Evolutionary conservation across 805 yeast genomes (phyloP).

Genomic region (Saccharomycopsis sp.): DNA sequence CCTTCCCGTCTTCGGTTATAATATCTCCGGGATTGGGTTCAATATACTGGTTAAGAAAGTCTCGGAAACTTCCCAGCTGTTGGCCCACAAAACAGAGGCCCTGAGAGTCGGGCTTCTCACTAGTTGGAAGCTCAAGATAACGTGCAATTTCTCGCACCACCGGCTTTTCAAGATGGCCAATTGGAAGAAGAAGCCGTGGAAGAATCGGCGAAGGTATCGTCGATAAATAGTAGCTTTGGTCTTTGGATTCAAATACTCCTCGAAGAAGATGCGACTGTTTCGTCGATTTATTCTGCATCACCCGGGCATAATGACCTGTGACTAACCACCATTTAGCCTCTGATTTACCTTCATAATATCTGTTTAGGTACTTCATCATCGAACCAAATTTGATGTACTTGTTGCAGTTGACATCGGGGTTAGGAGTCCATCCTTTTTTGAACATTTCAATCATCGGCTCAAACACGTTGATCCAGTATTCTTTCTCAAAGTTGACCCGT

Average conservation of each 20-base stretch:
- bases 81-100: constrained; percentile 88
- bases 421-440: constrained; percentile 74
- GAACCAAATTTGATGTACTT: constrained; percentile 80
- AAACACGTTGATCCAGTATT: constrained; percentile 90
- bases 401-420: constrained; percentile 91
- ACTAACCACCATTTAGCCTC: constrained; percentile 69
- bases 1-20: constrained; percentile 63
- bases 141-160: constrained; percentile 64
- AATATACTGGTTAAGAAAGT: constrained; percentile 70
- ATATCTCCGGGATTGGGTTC: constrained; percentile 71
- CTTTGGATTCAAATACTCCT: constrained; percentile 57
- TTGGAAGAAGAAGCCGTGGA: constrained; percentile 58
- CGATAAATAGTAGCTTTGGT: constrained; percentile 87
- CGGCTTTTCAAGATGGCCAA: constrained; percentile 73
- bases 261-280: constrained; percentile 45
- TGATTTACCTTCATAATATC: constrained; percentile 30
- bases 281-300: constrained; percentile 32
- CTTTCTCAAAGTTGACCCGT: constrained; percentile 77
- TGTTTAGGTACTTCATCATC: constrained; percentile 49
- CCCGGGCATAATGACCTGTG: constrained; percentile 76
- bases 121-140: constrained; percentile 47
- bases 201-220: constrained; percentile 47
- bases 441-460: constrained; percentile 83
- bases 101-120: constrained; percentile 85
- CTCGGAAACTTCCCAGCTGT: constrained; percentile 48